These are phyloP conservation scores for Trichoderma sp. DNA, from an alignment of 2,329 filamentous ascomycete genomes.

Conservation along the genomic window DNA sequence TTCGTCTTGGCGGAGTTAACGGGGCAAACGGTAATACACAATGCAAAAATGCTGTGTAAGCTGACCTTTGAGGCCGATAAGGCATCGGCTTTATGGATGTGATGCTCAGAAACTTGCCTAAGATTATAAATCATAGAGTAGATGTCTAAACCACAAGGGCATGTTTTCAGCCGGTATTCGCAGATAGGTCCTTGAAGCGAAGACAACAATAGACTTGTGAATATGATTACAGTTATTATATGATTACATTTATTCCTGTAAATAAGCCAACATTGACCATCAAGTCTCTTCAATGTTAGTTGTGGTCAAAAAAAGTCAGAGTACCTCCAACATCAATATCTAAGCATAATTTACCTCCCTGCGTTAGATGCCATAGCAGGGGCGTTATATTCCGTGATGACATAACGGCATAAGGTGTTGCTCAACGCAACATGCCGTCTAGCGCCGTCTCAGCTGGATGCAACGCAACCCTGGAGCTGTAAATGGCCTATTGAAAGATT, in stretches of 20 bases:
- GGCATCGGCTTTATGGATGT: background rate
- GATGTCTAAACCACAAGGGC: background rate
- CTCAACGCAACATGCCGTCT: background rate
- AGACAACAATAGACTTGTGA: background rate
- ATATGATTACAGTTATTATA: background rate
- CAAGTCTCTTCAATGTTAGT: too few relatives aligned
- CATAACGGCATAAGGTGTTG: background rate
- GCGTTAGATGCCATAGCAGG: background rate
- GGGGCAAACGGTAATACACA: background rate
- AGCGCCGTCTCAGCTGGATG: background rate
- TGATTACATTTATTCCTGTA: background rate
- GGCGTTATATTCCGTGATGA: background rate
- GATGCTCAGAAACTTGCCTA: background rate
- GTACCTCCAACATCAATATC: background rate
- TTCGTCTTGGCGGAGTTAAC: background rate
- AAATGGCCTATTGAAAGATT: background rate
- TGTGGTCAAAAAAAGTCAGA: background rate
- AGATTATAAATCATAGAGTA: background rate
- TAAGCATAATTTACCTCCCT: background rate
- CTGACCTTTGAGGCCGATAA: background rate
- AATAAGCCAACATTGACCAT: background rate
- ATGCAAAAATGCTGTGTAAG: background rate
- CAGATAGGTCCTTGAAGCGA: background rate
- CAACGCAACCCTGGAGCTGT: background rate
- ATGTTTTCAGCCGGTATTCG: background rate